Evolutionary conservation across 768 basidiomycete genomes (phyloP), one percentile per base, ranked within the genome.

Genomic region (Baorangia bicolor): DNA sequence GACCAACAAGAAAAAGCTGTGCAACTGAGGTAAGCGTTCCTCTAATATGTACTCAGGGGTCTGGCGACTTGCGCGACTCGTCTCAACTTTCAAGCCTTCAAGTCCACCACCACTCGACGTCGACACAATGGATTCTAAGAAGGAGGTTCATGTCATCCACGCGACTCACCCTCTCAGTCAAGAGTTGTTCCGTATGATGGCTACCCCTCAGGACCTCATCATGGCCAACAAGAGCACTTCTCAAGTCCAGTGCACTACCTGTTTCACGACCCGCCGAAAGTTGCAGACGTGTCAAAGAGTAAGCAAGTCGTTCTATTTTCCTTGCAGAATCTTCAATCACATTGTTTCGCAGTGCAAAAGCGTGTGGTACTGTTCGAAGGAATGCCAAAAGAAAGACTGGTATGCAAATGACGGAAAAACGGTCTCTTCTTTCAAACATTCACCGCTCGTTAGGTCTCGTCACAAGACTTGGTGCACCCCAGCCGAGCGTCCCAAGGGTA

Each of bases 301-400:
- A 40, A 1, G 49, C 18, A n/a, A 8, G 16, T 23, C 3, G 7
- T 8, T 28, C 35, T 14, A 14, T 33, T 31, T 7, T 30, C 9
- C 27, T n/a, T 25, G 10, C 16, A n/a, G 12, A 11, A 21, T 2
- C 6, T 11, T 16, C 10, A 41, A 12, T 20, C 7, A 3, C 18
- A n/a, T 23, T 7, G n/a, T 44, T 38, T 35, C 2, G 5, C 23
- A 64, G 62, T 63, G 62, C 45, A 64, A 64, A 20, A 55, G 63
- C 10, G 57, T 60, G 30, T 60, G 62, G 62, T 63, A 59, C 49
- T 64, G 63, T 42, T 64, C 63, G 13, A 60, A 60, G 40, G 63
- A 60, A 27, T 64, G 63, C 20, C 63, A 64, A 51, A 64, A 18
- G 37, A 60, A 55, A 35, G 54, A 64, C 46, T 64, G 62, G 62